Conservation (phyloP, 345 rosid species). For the Populus davidiana region DNA sequence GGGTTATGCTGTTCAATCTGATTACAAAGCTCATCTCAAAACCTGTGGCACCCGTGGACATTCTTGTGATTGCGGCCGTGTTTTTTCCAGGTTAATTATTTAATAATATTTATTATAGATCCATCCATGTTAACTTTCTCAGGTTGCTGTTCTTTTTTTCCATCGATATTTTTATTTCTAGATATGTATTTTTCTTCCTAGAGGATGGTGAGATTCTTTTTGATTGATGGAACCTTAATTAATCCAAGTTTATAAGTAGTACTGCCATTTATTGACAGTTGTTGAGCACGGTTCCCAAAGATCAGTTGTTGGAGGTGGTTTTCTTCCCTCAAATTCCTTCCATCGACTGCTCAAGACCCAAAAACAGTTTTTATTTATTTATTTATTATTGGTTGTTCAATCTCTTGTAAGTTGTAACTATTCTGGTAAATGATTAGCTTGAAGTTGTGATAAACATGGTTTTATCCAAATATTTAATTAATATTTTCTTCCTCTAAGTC, state of each 20-base stretch:
- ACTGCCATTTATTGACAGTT: conserved; percentile 15
- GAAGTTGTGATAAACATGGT: conserved; percentile 1
- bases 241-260: conserved; percentile 12
- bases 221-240: conserved; percentile 28
- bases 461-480: conserved; percentile 3
- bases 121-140: neutral
- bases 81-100: conserved; percentile 70
- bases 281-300: conserved; percentile 40
- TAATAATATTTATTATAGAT: neutral
- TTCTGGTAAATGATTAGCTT: conserved; percentile 13
- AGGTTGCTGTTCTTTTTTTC: neutral
- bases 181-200: too few relatives aligned
- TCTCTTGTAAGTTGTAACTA: neutral
- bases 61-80: conserved; percentile 96
- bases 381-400: neutral
- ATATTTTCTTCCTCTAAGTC: conserved; percentile 15
- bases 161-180: too few relatives aligned
- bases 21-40: conserved; percentile 94
- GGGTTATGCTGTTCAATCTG: conserved; percentile 97
- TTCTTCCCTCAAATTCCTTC: neutral
- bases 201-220: neutral
- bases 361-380: conserved; percentile 3
- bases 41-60: conserved; percentile 97
- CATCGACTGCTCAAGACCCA: conserved; percentile 4
- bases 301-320: conserved; percentile 15